A percentile compares a stretch with the other conserved stretches of the same genome.
Evolutionary conservation across 2,329 filamentous ascomycete genomes (phyloP).

Genomic region (Aspergillus hiratsukae): DNA sequence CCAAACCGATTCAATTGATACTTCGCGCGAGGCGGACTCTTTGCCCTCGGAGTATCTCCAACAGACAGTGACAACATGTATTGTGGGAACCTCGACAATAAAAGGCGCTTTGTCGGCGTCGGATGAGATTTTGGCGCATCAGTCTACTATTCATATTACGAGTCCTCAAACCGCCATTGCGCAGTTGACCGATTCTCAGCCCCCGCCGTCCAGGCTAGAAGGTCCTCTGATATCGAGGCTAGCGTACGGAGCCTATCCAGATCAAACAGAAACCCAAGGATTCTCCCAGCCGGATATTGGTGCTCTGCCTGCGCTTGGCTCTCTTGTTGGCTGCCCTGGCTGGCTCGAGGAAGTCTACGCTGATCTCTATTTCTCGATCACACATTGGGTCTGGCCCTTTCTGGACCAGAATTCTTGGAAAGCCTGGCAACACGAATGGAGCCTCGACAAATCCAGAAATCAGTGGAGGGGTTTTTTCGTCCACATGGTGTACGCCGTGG

Average conservation of each 20-base stretch:
- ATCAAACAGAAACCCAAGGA: not conserved
- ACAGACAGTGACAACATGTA: not conserved
- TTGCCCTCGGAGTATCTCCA: not conserved
- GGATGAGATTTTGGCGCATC: not conserved
- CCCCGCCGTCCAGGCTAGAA: not conserved
- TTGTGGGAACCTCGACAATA: not conserved
- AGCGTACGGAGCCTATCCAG: conserved; percentile 1
- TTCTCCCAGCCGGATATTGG: not conserved
- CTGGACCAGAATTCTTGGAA: conserved; percentile 20
- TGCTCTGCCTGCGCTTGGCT: not conserved
- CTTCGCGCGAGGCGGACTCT: not conserved
- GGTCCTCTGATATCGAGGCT: not conserved
- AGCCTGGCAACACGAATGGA: conserved; percentile 17
- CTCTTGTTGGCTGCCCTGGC: conserved; percentile 8
- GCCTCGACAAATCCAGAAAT: conserved; percentile 7
- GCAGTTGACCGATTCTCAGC: not conserved
- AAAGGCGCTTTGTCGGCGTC: not conserved
- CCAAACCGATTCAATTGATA: conserved; percentile 16
- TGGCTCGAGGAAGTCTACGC: conserved; percentile 23
- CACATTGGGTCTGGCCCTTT: conserved; percentile 25
- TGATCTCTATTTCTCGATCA: conserved; percentile 23
- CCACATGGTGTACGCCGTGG: conserved; percentile 25
- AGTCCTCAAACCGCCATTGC: not conserved
- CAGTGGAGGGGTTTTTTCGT: conserved; percentile 24
- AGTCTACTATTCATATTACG: not conserved